Conservation (phyloP, 805 yeast genomes). For the Starmerella vitae region DNA sequence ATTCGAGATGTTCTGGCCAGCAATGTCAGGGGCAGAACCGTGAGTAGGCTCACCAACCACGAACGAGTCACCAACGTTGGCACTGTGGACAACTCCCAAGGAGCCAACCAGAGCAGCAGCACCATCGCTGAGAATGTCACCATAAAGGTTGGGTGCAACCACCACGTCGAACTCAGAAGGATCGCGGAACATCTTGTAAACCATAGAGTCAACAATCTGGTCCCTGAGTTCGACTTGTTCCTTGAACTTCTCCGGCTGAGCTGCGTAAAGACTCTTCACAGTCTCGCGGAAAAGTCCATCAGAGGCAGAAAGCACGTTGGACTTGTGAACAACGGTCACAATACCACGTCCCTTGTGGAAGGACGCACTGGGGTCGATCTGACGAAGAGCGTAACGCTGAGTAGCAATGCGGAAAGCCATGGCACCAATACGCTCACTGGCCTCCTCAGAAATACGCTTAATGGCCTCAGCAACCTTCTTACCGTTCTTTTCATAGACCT, state of each 20-base stretch:
- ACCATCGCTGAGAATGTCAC: constrained; percentile 93
- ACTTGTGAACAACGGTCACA: constrained; percentile 89
- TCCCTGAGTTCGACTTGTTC: constrained; percentile 54
- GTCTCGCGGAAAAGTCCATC: constrained; percentile 96
- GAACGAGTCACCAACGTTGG: constrained; percentile 90
- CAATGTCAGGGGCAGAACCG: constrained; percentile 98
- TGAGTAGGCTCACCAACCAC: constrained; percentile 99
- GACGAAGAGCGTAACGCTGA: constrained; percentile 73
- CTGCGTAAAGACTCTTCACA: constrained; percentile 43
- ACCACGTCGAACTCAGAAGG: constrained; percentile 95
- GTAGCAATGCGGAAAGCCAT: constrained; percentile 88
- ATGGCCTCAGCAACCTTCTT: constrained; percentile 95
- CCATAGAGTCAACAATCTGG: constrained; percentile 99
- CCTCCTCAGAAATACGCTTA: constrained; percentile 85
- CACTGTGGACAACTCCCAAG: constrained; percentile 94
- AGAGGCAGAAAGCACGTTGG: constrained; percentile 80
- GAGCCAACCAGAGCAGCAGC: constrained; percentile 98
- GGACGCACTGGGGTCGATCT: constrained; percentile 28
- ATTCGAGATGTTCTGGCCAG: constrained; percentile 77
- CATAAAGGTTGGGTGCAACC: constrained; percentile 96
- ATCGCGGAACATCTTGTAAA: constrained; percentile 95
- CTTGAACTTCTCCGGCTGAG: constrained; percentile 38
- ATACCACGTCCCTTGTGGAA: constrained; percentile 42
- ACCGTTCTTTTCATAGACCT: constrained; percentile 53
- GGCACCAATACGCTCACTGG: constrained; percentile 72